Evolutionary conservation across 306 rosid genomes (phyloP).

Genomic region (Geum urbanum): DNA sequence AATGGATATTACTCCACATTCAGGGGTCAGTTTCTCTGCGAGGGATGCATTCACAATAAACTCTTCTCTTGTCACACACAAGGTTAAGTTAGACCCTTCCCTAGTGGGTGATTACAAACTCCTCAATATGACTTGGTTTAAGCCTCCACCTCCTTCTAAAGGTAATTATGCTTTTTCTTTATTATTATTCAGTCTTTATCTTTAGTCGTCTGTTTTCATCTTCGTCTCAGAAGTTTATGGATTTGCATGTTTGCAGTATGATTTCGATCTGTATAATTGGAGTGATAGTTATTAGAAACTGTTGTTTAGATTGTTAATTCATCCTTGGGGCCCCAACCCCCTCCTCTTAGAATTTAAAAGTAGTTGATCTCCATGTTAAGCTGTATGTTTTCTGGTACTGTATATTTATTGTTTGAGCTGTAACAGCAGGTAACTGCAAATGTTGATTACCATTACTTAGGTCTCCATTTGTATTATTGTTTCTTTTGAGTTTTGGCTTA

Average conservation of each 20-base stretch:
- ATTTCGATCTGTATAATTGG: neutral
- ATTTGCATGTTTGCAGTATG: constrained; percentile 4
- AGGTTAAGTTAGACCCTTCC: constrained; percentile 53
- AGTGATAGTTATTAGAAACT: neutral
- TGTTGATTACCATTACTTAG: neutral
- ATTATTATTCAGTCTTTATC: no score
- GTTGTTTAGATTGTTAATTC: neutral
- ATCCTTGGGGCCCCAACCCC: neutral
- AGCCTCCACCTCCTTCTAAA: constrained; percentile 69
- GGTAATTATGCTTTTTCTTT: constrained; percentile 39
- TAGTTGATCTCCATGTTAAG: neutral
- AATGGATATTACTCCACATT: constrained; percentile 74
- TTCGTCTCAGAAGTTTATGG: neutral
- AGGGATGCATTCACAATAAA: constrained; percentile 58
- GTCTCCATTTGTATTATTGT: neutral
- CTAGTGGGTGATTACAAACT: constrained; percentile 76
- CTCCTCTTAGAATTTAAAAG: neutral
- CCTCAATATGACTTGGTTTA: constrained; percentile 80
- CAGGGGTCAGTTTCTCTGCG: constrained; percentile 71
- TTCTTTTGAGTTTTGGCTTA: neutral
- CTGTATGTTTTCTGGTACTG: neutral
- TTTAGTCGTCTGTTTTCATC: neutral
- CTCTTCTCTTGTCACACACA: constrained; percentile 65
- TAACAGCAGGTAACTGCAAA: neutral
- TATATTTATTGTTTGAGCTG: neutral